Base-by-base conservation (phyloP, 2,329 filamentous ascomycete genomes). In the Stemphylium lycopersici region DNA sequence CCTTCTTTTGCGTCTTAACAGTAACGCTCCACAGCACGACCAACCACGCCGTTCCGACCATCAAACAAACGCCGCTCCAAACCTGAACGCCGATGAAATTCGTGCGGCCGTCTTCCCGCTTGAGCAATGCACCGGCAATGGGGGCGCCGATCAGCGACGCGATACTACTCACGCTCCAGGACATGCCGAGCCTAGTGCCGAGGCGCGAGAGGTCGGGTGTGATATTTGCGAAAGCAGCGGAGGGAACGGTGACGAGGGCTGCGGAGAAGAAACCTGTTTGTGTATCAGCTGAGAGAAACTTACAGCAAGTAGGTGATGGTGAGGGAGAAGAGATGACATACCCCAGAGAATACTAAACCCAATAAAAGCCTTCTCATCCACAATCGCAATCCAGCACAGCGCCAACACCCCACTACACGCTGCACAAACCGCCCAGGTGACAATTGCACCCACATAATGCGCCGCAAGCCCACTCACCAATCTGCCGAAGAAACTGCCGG, bases 201-300 rank as follows among this genome's bases (percentile, higher is more conserved):
- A 76, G 55, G 3, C 68, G 60, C 12, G 68, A 70, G 3, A 74
- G 62, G 58, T 76, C 72, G 0, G 73, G 72, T 12, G 68, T 74
- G 39, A 76, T 73, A 24, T 59, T 71, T 29, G 73, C 72, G 31
- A 76, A 76, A 0, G 70, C 71, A 6, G 73, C 67, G 0, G 72
- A 71, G 0, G 73, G 73, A 0, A 76, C 61, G 0, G 73, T 76
- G 7, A 76, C 72, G 1, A 76, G 61, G n/a, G 62, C 71, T 0
- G 71, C 72, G 0, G 73, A 76, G 47, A 73, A 67, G 55, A 76
- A 76, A n/a, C n/a, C n/a, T n/a, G n/a, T n/a, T n/a, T n/a, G n/a
- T n/a, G n/a, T n/a, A n/a, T n/a, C n/a, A n/a, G n/a, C n/a, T n/a
- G n/a, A n/a, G n/a, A n/a, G n/a, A n/a, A n/a, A n/a, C n/a, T n/a